phyloP scores from a whole-genome alignment of 1,284 basidiomycete species.

The Boletus austroedulis region DNA sequence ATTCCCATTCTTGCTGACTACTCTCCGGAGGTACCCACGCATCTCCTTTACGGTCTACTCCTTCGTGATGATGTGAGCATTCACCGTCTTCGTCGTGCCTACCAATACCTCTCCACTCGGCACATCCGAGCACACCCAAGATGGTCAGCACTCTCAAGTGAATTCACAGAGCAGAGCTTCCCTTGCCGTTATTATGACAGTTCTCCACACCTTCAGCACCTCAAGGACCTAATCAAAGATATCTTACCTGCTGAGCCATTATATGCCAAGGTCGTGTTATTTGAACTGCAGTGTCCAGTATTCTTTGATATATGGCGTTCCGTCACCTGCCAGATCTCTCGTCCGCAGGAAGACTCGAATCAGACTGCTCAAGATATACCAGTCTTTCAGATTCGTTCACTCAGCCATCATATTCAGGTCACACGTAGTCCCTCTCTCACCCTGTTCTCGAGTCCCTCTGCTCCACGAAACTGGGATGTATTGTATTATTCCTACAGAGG shows the following conservation, averaged over 20 bases:
- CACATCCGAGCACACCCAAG: neutral
- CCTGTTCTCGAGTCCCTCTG: neutral
- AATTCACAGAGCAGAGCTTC: conserved; percentile 25
- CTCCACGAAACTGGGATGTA: neutral
- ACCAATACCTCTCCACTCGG: neutral
- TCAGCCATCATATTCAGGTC: neutral
- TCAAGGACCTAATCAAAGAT: neutral
- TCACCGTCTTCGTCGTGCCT: neutral
- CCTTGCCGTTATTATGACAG: conserved; percentile 7
- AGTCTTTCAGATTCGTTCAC: neutral
- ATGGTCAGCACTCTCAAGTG: neutral
- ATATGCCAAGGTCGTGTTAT: neutral
- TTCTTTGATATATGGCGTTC: neutral
- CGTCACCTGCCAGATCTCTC: neutral
- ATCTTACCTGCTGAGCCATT: neutral
- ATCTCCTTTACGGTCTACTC: neutral
- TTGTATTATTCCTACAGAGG: neutral
- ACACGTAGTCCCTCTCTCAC: neutral
- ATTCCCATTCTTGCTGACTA: neutral
- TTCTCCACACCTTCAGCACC: neutral
- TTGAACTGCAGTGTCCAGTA: neutral
- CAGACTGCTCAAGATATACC: neutral
- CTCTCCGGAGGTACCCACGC: neutral
- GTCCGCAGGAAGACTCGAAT: neutral
- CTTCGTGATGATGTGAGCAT: neutral